These are phyloP conservation scores for Crucihimalaya himalaica DNA, from an alignment of 345 rosid genomes.

Conservation along the genomic window DNA sequence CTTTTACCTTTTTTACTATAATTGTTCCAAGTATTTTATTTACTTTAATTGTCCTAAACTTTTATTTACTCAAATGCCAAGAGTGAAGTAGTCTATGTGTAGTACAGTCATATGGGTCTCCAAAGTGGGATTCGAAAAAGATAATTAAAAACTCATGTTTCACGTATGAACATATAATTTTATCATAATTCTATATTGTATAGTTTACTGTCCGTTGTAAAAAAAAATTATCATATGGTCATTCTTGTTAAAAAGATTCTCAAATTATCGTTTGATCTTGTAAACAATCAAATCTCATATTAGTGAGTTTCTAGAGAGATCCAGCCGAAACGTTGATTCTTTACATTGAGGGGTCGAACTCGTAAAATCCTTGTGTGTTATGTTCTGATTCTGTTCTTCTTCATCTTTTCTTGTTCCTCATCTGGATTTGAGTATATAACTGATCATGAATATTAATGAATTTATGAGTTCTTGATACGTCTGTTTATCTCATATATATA, in stretches of 20 bases:
- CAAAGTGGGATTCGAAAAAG: not conserved
- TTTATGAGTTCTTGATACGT: not conserved
- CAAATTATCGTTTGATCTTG: not conserved
- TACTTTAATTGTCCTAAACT: not conserved
- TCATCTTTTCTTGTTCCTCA: not conserved
- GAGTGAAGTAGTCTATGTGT: not conserved
- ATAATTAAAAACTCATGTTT: not conserved
- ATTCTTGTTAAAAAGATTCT: not conserved
- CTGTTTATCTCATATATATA: not conserved
- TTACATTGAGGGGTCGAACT: too few relatives aligned
- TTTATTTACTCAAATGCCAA: not conserved
- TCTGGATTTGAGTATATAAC: not conserved
- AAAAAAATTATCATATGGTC: not conserved
- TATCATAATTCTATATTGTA: not conserved
- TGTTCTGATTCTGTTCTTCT: not conserved
- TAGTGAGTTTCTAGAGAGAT: not conserved
- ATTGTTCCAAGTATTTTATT: conserved; percentile 1
- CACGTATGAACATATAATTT: not conserved
- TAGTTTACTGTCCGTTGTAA: not conserved
- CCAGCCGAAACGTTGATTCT: not conserved
- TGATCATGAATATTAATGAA: not conserved
- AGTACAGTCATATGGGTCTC: too few relatives aligned
- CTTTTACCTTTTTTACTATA: conserved; percentile 19
- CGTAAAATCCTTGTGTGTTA: not conserved
- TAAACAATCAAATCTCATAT: not conserved